These are phyloP conservation scores for Chloropicon primus DNA, from an alignment of 139 green algal species.

Conservation along the genomic window DNA sequence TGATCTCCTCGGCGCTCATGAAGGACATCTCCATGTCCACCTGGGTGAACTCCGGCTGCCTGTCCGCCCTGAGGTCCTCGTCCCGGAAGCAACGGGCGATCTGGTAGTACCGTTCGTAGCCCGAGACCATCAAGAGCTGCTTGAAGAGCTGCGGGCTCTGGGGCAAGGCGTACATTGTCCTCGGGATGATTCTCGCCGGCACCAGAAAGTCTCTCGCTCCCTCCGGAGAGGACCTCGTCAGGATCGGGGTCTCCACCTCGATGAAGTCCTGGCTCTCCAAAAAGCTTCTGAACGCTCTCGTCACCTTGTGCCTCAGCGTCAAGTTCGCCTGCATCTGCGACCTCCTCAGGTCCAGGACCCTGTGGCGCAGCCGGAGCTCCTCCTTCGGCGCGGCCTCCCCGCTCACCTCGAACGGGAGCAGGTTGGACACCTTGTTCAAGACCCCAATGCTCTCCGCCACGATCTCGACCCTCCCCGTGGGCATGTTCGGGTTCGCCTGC, in stretches of 20 bases:
- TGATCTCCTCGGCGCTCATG: conserved; percentile 68
- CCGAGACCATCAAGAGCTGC: conserved; percentile 96
- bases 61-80: conserved; percentile 83
- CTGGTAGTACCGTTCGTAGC: conserved; percentile 96
- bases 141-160: conserved; percentile 97
- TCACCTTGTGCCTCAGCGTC: conserved; percentile 62
- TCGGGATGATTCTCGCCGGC: conserved; percentile 37
- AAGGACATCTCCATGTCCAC: conserved; percentile 93
- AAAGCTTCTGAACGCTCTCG: conserved; percentile 53
- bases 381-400: conserved; percentile 42
- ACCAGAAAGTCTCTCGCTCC: conserved; percentile 95
- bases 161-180: conserved; percentile 85
- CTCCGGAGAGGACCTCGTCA: conserved; percentile 89
- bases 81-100: conserved; percentile 87
- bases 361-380: conserved; percentile 68
- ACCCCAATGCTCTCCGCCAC: conserved; percentile 34
- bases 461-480: conserved; percentile 71
- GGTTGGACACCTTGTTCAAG: conserved; percentile 63
- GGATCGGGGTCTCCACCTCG: conserved; percentile 91
- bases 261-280: conserved; percentile 70
- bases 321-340: conserved; percentile 77
- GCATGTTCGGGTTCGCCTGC: conserved; percentile 70
- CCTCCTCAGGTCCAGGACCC: conserved; percentile 87
- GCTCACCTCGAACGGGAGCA: not conserved
- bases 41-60: conserved; percentile 97